Conservation (phyloP, 208 protist genomes). For the Wallacemonas sp. region DNA sequence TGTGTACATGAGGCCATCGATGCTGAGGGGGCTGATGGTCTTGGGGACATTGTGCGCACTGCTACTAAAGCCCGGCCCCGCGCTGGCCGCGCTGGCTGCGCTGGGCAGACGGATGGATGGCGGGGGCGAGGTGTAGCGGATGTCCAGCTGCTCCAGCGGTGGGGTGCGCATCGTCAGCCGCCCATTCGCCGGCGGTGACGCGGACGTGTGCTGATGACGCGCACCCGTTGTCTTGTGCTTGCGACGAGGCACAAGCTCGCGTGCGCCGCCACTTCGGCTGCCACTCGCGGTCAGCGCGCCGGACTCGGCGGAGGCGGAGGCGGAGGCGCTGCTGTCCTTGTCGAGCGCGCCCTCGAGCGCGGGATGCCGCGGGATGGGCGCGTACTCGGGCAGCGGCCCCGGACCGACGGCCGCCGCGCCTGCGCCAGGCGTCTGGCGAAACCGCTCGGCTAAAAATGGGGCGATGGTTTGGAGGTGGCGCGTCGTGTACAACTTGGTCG, state of each 20-base stretch:
- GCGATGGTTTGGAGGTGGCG: conserved; percentile 15
- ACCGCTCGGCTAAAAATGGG: conserved; percentile 15
- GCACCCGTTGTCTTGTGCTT: background rate
- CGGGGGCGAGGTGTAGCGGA: conserved; percentile 5
- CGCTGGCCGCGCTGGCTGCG: no score
- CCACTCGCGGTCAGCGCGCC: background rate
- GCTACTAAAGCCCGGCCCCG: no score
- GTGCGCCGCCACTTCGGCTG: no score
- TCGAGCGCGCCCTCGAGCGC: no score
- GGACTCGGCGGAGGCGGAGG: background rate
- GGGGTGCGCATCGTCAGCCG: conserved; percentile 20
- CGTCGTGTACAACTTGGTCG: conserved; percentile 64
- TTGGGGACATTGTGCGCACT: no score
- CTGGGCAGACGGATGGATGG: background rate
- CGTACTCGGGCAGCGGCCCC: no score
- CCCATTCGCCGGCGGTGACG: conserved; percentile 14
- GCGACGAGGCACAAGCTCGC: conserved; percentile 5
- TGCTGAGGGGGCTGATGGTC: no score
- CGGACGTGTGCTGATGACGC: background rate
- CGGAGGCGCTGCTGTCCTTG: no score
- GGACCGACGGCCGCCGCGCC: no score
- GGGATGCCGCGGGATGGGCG: no score
- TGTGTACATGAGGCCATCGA: background rate
- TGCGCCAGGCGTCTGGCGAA: background rate
- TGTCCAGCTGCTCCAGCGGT: conserved; percentile 9